A percentile compares a stretch with the other conserved stretches of the same genome.
phyloP scores from a whole-genome alignment of 2,329 filamentous ascomycete species.

The Trichoderma semiorbis region DNA sequence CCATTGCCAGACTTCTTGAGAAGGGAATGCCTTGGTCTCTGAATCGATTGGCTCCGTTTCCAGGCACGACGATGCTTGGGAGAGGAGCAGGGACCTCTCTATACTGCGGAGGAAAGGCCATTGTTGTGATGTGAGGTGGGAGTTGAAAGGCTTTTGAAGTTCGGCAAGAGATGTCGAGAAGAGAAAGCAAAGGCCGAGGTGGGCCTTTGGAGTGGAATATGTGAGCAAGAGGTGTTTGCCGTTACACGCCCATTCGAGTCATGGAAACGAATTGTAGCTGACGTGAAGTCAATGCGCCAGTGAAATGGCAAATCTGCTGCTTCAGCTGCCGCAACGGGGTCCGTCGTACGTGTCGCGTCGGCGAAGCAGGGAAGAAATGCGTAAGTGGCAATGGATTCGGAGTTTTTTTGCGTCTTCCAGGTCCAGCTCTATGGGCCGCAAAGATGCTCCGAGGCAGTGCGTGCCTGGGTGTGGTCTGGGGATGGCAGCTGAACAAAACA shows the following conservation, averaged over 20 bases:
- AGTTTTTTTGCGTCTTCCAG: conserved; percentile 7
- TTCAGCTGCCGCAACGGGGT: conserved; percentile 10
- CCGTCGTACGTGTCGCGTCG: conserved; percentile 10
- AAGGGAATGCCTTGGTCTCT: conserved; percentile 32
- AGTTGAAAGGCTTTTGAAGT: neutral
- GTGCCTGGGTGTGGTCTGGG: neutral
- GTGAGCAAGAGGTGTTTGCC: neutral
- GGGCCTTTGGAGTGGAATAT: conserved; percentile 3
- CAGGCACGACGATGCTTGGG: conserved; percentile 37
- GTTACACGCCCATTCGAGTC: conserved; percentile 17
- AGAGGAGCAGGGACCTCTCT: conserved; percentile 35
- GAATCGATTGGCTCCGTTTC: conserved; percentile 28
- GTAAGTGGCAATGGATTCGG: conserved; percentile 8
- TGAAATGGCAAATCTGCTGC: conserved; percentile 1
- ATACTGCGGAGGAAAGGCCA: conserved; percentile 38
- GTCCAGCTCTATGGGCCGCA: conserved; percentile 9
- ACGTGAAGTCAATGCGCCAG: conserved; percentile 7
- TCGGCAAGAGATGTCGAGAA: neutral
- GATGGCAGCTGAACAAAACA: conserved; percentile 11
- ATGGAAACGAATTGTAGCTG: conserved; percentile 14
- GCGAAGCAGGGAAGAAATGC: conserved; percentile 10
- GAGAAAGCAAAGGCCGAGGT: conserved; percentile 7
- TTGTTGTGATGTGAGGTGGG: conserved; percentile 20
- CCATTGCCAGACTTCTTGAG: conserved; percentile 37
- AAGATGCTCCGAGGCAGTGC: conserved; percentile 12